phyloP scores from a whole-genome alignment of 371 early-diverging fungal species.

The Mortierella sp. region DNA sequence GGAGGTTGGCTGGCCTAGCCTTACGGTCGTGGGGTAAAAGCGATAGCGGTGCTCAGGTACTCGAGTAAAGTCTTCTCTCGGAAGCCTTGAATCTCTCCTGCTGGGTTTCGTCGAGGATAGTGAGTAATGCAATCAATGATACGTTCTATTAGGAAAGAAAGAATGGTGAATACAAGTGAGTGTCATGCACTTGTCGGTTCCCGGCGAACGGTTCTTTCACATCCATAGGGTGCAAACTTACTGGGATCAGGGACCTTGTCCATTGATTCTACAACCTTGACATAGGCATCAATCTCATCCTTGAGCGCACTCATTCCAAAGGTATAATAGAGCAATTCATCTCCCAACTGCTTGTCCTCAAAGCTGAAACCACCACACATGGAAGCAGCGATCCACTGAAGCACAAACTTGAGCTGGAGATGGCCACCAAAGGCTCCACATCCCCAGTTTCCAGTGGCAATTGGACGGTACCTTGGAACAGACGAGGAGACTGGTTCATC shows the following conservation, averaged over 20 bases:
- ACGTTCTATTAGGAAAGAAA: conserved; percentile 16
- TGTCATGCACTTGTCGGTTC: no score
- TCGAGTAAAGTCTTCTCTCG: conserved; percentile 42
- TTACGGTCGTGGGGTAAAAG: conserved; percentile 12
- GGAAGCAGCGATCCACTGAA: conserved; percentile 62
- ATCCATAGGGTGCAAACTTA: conserved; percentile 12
- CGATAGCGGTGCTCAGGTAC: conserved; percentile 35
- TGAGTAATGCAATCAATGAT: conserved; percentile 31
- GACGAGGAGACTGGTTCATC: not conserved
- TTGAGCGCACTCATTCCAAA: conserved; percentile 40
- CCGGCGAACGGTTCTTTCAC: no score
- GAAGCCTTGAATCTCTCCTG: conserved; percentile 39
- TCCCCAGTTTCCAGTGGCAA: conserved; percentile 65
- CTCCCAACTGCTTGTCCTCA: conserved; percentile 8
- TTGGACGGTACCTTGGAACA: conserved; percentile 19
- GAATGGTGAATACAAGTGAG: no score
- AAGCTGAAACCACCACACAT: conserved; percentile 19
- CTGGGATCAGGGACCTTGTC: conserved; percentile 27
- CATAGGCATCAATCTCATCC: conserved; percentile 35
- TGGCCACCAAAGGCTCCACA: conserved; percentile 72
- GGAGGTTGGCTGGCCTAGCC: no score
- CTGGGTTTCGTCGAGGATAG: conserved; percentile 40
- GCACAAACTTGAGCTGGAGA: conserved; percentile 61
- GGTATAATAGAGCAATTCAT: conserved; percentile 38
- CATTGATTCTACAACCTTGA: conserved; percentile 19